Evolutionary conservation across 1,139 yeast genomes (phyloP), one percentile per base, ranked within the genome.

Genomic region (Geotrichum candidum): DNA sequence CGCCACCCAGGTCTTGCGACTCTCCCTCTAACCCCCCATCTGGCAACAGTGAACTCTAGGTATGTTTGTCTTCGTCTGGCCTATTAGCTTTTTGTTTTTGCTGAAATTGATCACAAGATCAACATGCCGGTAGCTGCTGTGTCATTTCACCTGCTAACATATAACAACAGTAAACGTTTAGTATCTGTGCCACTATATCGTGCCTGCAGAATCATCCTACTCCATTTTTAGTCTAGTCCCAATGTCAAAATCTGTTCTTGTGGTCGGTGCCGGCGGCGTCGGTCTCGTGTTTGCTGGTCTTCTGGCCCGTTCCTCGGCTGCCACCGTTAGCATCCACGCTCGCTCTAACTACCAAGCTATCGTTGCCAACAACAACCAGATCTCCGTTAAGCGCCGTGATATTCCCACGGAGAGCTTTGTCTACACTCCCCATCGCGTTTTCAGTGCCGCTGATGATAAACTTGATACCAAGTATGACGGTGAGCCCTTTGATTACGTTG

Each of bases 201-300:
- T 29, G n/a, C 25, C 38, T 15, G 25, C 29, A 31, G 9, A 54
- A 13, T 31, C 15, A 52, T n/a, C 13, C 15, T 29, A 23, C 13
- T 23, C 41, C 18, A 52, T 11, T 15, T 15, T 18, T 29, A 29
- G 33, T 29, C 18, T 15, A 38, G 18, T 11, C 45, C 25, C n/a
- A 33, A 38, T 18, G 25, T 23, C 51, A 48, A 29, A 13, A 18
- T 56, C 60, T 10, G 52, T 63, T n/a, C 59, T 65, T 22, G 53
- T 67, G 9, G 67, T 66, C 9, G 69, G 69, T 15, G 68, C 68
- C 2, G 69, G 69, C 6, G 69, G 66, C n/a, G 68, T 67, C 11
- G 69, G 69, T 31, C 59, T 67, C 13, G 60, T 65, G 11, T 66
- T 57, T 50, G 68, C 63, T 5, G 58, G 61, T 48, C 53, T 59